Evolutionary conservation across 2,329 filamentous ascomycete genomes (phyloP), one percentile per base, ranked within the genome.

Genomic region (Paraphoma chrysanthemicola): DNA sequence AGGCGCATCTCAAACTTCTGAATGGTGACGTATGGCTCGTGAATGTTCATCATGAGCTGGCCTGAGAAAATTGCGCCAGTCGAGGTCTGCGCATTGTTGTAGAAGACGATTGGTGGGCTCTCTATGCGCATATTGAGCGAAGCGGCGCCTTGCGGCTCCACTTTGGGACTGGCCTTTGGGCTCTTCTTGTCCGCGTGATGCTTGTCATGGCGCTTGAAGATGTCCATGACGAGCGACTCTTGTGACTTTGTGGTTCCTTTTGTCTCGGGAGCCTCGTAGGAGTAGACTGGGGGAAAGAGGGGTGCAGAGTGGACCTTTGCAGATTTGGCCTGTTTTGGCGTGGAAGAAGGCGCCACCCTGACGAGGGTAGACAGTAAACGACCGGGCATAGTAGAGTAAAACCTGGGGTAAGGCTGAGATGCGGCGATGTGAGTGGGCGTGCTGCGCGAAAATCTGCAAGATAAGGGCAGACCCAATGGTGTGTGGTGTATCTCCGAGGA

Each of bases 61-160:
- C 93, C 93, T 1, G 92, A 96, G 48, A 97, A 86, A 57, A 97
- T 81, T 6, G 93, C 92, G 54, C 94, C 94, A 2, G 89, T 90
- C 67, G 93, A 97, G 64, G 86, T 84, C 59, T 88, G 84, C 0
- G 91, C 83, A 23, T 85, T 82, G 60, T 93, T 93, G 70, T 95
- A 91, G 78, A 97, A 89, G 44, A 97, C 86, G 16, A 94, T 83
- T 2, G 93, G 93, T 1, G 93, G 92, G 11, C 91, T 96, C 81
- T 97, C 93, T 61, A 97, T 90, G 66, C 83, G 76, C 68, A 89
- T 81, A 56, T 84, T 80, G 61, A 89, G 77, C 60, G 81, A 84
- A 48, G 84, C 82, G 2, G 81, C 75, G 47, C 80, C 77, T 36
- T 72, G 66, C 7, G 77, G 69, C 30, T 76, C 75, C 7, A 72